Percentiles rank a stretch among this genome's conserved stretches.
Evolutionary conservation across 495 filamentous ascomycete genomes (phyloP).

Genomic region (Penicillium herquei): DNA sequence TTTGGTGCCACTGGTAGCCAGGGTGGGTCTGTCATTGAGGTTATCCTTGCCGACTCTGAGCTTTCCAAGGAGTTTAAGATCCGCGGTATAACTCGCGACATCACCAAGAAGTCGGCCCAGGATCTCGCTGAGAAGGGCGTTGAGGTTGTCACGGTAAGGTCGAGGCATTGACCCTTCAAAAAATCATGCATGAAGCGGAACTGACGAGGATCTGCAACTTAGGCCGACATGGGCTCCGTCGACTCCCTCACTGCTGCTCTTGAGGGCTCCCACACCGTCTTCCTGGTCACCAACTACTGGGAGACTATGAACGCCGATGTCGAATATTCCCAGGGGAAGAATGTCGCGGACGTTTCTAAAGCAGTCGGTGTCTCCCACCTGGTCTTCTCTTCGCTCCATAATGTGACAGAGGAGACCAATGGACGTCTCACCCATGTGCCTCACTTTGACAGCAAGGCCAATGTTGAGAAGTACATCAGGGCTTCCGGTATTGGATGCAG

Average conservation of each 20-base stretch:
- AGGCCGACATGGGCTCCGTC: conserved; percentile 52
- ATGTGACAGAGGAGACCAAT: conserved; percentile 14
- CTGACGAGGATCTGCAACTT: background rate
- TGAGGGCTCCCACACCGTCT: conserved; percentile 35
- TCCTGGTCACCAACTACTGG: conserved; percentile 30
- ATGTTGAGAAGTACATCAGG: conserved; percentile 41
- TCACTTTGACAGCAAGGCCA: conserved; percentile 39
- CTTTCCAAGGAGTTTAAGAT: conserved; percentile 39
- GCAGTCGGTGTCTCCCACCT: conserved; percentile 22
- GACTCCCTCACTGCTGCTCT: conserved; percentile 39
- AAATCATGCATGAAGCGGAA: background rate
- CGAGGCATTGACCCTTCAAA: background rate
- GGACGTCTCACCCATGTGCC: conserved; percentile 20
- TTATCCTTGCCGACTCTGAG: conserved; percentile 22
- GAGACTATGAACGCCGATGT: conserved; percentile 13
- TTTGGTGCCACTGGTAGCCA: conserved; percentile 48
- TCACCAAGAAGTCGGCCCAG: conserved; percentile 22
- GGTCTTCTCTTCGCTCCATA: conserved; percentile 25
- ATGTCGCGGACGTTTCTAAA: conserved; percentile 50
- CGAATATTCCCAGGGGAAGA: conserved; percentile 53
- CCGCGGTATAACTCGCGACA: conserved; percentile 32
- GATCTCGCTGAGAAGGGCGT: conserved; percentile 19
- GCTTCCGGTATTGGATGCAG: conserved; percentile 45
- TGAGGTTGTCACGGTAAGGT: conserved; percentile 21
- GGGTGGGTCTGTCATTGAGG: conserved; percentile 29